phyloP scores from a whole-genome alignment of 148 eudicot genomes.

The Nepenthes mirabilis region DNA sequence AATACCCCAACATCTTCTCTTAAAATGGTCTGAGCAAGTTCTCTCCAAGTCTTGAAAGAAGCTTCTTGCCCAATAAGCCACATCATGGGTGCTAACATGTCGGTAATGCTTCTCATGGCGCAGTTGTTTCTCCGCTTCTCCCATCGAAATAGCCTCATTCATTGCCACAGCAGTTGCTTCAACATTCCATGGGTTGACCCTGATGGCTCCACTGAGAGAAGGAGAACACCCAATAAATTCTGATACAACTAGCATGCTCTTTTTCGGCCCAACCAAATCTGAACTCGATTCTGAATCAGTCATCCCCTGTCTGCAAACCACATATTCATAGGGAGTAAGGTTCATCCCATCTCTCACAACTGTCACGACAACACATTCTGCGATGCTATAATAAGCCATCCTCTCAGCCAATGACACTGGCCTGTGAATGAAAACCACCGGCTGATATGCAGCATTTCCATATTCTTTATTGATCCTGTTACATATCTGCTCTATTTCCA shows the following conservation, averaged over 20 bases:
- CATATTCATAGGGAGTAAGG: slow-evolving; percentile 30
- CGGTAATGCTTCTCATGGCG: slow-evolving; percentile 31
- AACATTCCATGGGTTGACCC: slow-evolving; percentile 33
- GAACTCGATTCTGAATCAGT: slow-evolving; percentile 9
- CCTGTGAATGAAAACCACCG: slow-evolving; percentile 19
- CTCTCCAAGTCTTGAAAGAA: slow-evolving; percentile 32
- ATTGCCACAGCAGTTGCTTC: slow-evolving; percentile 27
- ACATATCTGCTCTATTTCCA: slow-evolving; percentile 23
- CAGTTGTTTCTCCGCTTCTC: slow-evolving; percentile 19
- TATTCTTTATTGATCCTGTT: slow-evolving; percentile 23
- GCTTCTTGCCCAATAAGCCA: slow-evolving; percentile 29
- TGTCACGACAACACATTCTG: slow-evolving; percentile 30
- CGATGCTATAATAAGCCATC: slow-evolving; percentile 23
- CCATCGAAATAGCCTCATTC: slow-evolving; percentile 19
- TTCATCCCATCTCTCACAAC: slow-evolving; percentile 39
- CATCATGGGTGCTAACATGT: slow-evolving; percentile 22
- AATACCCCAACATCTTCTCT: slow-evolving; percentile 29
- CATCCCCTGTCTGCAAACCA: slow-evolving; percentile 24
- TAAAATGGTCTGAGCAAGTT: slow-evolving; percentile 27
- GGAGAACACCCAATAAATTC: slow-evolving; percentile 36
- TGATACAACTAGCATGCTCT: slow-evolving; percentile 27
- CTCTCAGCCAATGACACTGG: slow-evolving; percentile 17
- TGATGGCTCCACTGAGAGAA: slow-evolving; percentile 32
- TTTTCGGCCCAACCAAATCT: slow-evolving; percentile 10
- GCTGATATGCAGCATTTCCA: slow-evolving; percentile 25